phyloP scores from a whole-genome alignment of 2,329 filamentous ascomycete species.

The Apiospora phragmitis region DNA sequence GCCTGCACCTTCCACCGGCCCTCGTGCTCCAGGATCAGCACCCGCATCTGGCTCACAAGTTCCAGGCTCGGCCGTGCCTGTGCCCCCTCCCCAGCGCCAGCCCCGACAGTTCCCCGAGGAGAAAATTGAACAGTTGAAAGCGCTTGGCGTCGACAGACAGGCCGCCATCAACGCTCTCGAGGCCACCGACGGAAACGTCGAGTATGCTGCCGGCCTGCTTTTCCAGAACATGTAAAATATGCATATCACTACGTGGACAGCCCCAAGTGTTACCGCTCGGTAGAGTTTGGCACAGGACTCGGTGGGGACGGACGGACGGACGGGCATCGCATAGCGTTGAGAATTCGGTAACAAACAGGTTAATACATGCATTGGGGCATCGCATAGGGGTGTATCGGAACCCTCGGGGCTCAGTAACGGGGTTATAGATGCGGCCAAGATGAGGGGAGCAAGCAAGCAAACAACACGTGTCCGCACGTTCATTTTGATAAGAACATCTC shows the following conservation, averaged over 20 bases:
- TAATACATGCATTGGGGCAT: background rate
- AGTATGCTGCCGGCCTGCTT: constrained; percentile 82
- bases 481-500: background rate
- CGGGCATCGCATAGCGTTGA: constrained; percentile 7
- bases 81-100: constrained; percentile 17
- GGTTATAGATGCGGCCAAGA: background rate
- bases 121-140: constrained; percentile 73
- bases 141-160: constrained; percentile 74
- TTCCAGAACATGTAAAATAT: constrained; percentile 47
- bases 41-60: constrained; percentile 28
- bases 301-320: background rate
- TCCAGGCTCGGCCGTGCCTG: constrained; percentile 24
- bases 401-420: background rate
- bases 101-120: constrained; percentile 53
- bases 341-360: constrained; percentile 2
- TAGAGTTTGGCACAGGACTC: background rate
- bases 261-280: background rate
- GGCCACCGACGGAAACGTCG: constrained; percentile 81
- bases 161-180: constrained; percentile 80
- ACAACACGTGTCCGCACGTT: background rate
- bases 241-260: background rate
- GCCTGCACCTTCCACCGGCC: constrained; percentile 11
- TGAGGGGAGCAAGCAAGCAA: background rate
- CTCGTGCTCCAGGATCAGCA: constrained; percentile 26
- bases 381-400: background rate